Evolutionary conservation across 495 filamentous ascomycete genomes (phyloP), one percentile per base, ranked within the genome.

Genomic region (Pseudoneurospora amorphoporcata): DNA sequence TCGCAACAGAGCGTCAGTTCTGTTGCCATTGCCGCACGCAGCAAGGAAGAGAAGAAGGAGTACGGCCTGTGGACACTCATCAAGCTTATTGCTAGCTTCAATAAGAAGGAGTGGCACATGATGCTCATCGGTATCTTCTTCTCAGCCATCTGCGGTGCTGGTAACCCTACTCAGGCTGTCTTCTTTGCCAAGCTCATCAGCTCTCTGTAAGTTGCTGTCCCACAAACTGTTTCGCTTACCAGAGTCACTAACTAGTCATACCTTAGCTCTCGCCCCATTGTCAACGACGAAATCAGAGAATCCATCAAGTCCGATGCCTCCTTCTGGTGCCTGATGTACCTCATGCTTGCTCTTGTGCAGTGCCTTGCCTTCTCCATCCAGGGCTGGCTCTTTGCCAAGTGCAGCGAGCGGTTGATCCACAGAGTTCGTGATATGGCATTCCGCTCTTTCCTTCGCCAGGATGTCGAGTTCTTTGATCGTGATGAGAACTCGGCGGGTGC

Each of bases 261-360:
- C 23, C 23, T 23, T 23, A 80, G 84, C 10, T 80, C 80, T 8
- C 77, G 83, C 7, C 80, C 81, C 17, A 72, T 65, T 65, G 53
- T 84, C 68, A 83, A 75, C 17, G 75, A 76, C 0, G 77, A 69
- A 9, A 84, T 79, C 43, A 81, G 75, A 8, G 75, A 73, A 23
- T 71, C 78, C 16, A 78, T 96, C 43, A 86, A 90, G 68, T 84
- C 86, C 3, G 88, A 92, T 53, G 89, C 89, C 53, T 89, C 95
- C 74, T 98, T 98, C 81, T 99, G 95, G 95, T 89, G 88, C 42
- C 79, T 90, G 72, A 97, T 99, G 94, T 99, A 95, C 79, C 87
- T 98, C 32, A 94, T 98, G 87, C 87, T 97, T n/a, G 95, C 92
- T 17, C 79, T 97, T 65, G 86, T 90, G 39, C 88, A 92, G 77